phyloP scores from a whole-genome alignment of 2,329 filamentous ascomycete species.

The Epichloe baconii region DNA sequence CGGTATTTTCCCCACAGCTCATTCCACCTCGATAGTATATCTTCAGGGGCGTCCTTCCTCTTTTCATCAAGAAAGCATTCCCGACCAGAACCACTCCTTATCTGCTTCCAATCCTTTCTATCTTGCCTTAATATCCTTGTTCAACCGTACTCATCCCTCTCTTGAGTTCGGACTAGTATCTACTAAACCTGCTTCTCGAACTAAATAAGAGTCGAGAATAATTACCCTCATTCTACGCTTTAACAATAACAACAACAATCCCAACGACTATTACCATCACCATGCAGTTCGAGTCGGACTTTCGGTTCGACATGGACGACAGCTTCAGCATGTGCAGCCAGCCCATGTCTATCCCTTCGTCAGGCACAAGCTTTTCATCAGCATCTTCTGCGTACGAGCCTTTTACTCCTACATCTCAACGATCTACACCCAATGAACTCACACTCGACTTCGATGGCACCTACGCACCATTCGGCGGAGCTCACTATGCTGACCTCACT shows the following conservation, averaged over 20 bases:
- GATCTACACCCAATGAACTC: slow-evolving; percentile 28
- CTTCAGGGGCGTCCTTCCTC: slow-evolving; percentile 25
- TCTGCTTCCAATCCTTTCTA: slow-evolving; percentile 2
- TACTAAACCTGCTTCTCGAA: background rate
- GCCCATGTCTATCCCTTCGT: slow-evolving; percentile 22
- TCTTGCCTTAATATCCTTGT: slow-evolving; percentile 5
- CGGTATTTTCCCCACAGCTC: slow-evolving; percentile 18
- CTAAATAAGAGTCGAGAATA: background rate
- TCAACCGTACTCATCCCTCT: background rate
- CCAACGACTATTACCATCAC: slow-evolving; percentile 8
- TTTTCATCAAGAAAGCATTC: slow-evolving; percentile 20
- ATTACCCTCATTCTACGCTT: slow-evolving; percentile 1
- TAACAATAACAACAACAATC: background rate
- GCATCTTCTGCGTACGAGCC: slow-evolving; percentile 28
- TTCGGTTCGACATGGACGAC: slow-evolving; percentile 27
- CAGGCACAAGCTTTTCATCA: slow-evolving; percentile 26
- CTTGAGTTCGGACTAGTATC: slow-evolving; percentile 2
- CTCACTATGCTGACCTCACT: slow-evolving; percentile 22
- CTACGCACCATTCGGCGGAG: slow-evolving; percentile 14
- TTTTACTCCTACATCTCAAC: slow-evolving; percentile 31
- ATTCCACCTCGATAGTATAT: slow-evolving; percentile 29
- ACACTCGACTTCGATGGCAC: slow-evolving; percentile 25
- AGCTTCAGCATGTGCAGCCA: slow-evolving; percentile 25
- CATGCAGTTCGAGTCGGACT: slow-evolving; percentile 27
- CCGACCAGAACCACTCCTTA: slow-evolving; percentile 17